Evolutionary conservation across 2,329 filamentous ascomycete genomes (phyloP).

Genomic region (Ceratocystis destructans): DNA sequence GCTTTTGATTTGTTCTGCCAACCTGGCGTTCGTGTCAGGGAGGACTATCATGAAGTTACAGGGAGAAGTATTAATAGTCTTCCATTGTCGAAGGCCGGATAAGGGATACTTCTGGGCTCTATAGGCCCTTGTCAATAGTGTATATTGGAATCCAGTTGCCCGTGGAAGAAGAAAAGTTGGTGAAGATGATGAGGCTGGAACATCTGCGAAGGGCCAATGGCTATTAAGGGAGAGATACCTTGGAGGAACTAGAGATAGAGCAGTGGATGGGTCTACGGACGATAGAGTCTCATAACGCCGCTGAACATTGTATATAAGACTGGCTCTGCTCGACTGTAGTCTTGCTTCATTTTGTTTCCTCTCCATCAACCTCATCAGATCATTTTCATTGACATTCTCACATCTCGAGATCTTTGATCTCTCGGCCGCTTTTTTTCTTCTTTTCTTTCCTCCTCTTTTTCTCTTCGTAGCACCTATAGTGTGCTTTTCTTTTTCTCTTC

Average conservation of each 20-base stretch:
- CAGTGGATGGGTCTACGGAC: neutral
- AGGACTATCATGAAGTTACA: neutral
- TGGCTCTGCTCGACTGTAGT: neutral
- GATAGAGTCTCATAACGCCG: neutral
- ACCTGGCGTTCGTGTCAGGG: neutral
- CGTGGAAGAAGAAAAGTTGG: neutral
- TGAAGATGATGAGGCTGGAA: neutral
- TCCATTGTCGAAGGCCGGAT: neutral
- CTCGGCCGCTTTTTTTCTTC: slow-evolving; percentile 4
- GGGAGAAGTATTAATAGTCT: slow-evolving; percentile 2
- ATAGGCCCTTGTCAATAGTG: neutral
- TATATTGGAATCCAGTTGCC: neutral
- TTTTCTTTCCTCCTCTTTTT: slow-evolving; percentile 2
- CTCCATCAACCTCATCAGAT: slow-evolving; percentile 1
- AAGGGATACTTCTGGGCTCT: neutral
- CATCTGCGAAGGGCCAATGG: neutral
- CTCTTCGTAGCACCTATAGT: slow-evolving; percentile 11
- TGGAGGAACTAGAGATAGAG: neutral
- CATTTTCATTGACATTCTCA: neutral
- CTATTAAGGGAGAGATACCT: neutral
- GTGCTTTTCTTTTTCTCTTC: slow-evolving; percentile 7
- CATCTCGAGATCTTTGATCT: slow-evolving; percentile 10
- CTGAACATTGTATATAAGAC: neutral
- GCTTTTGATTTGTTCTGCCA: neutral
- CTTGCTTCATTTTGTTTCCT: neutral